Conservation (phyloP, 257 asterid genomes). For the Petunia axillaris region DNA sequence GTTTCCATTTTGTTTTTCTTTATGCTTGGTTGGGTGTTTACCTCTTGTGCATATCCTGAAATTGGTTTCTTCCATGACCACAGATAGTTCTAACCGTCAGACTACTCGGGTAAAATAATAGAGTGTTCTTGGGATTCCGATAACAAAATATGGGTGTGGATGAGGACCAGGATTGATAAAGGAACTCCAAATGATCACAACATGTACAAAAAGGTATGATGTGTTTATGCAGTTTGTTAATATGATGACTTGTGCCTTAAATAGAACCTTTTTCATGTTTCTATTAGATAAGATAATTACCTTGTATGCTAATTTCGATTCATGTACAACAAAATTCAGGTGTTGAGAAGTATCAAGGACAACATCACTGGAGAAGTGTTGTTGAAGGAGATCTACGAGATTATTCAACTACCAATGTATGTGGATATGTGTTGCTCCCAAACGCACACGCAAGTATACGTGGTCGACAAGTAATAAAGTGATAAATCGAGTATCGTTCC, state of each 20-base stretch:
- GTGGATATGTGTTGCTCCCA: conserved; percentile 42
- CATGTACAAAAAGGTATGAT: conserved; percentile 80
- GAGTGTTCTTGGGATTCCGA: conserved; percentile 85
- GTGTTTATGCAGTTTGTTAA: background rate
- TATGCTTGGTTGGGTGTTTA: background rate
- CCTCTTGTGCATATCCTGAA: conserved; percentile 32
- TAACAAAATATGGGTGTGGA: conserved; percentile 71
- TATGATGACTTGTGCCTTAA: background rate
- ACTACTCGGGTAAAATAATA: conserved; percentile 73
- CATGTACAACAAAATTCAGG: conserved; percentile 42
- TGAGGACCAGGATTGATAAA: conserved; percentile 87
- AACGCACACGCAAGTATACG: too few relatives aligned
- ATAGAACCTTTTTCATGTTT: background rate
- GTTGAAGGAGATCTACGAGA: conserved; percentile 76
- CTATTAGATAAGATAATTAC: background rate
- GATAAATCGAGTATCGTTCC: too few relatives aligned
- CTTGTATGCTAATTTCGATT: background rate
- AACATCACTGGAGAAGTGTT: conserved; percentile 81
- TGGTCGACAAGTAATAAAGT: too few relatives aligned
- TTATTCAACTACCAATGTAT: conserved; percentile 84
- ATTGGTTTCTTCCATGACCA: conserved; percentile 19
- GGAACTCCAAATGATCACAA: conserved; percentile 85
- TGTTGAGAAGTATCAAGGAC: conserved; percentile 86
- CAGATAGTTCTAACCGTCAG: conserved; percentile 71
- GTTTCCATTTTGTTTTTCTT: background rate